Evolutionary conservation across 179 eudicot species (phyloP), one percentile per base, ranked within the genome.

Genomic region (Heliamphora pulchella): DNA sequence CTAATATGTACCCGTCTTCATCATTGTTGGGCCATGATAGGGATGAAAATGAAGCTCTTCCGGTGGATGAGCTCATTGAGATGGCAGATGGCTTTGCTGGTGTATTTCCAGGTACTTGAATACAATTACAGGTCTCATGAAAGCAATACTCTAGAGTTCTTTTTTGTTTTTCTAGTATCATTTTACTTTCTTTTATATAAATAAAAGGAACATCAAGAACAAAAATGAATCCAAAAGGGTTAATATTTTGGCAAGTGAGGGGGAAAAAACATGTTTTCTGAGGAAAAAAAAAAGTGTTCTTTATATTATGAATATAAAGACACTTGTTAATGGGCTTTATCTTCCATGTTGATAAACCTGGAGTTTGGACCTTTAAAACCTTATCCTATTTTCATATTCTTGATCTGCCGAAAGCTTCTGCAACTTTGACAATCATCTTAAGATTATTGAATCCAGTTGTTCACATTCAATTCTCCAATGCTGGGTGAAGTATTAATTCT

Each of bases 21-120:
- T 86, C 97, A 31, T 80, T 92, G 68, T 81, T 92, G 76, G 91
- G 94, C 65, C 89, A 82, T 44, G 80, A 87, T 43, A 86, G 79
- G 74, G 89, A 86, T 69, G 93, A 84, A 80, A 39, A 59, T 80
- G 89, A 87, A 70, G 84, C 83, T 54, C 89, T 92, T 80, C 97
- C 93, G 1, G 86, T 92, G 31, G 95, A 91, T 80, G 94, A 90
- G 80, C 87, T 91, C 13, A 87, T 92, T 79, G 97, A 92, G 79
- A 88, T 90, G 78, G 94, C 95, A 71, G 97, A 91, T 86, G 97
- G 96, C 53, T 93, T 93, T 84, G 96, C 96, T 79, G 97, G 96
- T 54, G 97, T 91, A 48, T 93, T 91, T 86, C 97, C 97, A 53
- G 97, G 97, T 92, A 81, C 80, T 82, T 81, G 31, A 53, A 48